phyloP scores from a whole-genome alignment of 1,284 basidiomycete genomes.

The Neolentinus lepideus region DNA sequence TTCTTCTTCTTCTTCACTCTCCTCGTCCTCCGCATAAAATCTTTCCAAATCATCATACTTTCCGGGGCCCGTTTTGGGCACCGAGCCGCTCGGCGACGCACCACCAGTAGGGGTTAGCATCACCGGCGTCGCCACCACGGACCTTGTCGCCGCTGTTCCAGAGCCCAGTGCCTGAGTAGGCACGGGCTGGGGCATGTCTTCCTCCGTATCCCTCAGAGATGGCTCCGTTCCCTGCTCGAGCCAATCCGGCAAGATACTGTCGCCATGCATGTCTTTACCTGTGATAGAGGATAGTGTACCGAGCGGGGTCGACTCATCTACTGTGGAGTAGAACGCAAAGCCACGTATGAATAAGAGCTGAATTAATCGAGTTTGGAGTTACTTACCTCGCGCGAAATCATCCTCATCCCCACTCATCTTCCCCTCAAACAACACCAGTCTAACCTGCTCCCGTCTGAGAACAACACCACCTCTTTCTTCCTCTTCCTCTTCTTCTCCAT shows the following conservation, averaged over 20 bases:
- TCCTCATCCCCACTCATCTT: conserved; percentile 26
- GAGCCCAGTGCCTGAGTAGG: conserved; percentile 16
- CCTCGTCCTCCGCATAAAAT: conserved; percentile 47
- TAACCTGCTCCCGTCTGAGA: conserved; percentile 75
- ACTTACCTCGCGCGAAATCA: not conserved
- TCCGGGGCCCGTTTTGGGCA: conserved; percentile 33
- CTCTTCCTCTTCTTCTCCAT: conserved; percentile 27
- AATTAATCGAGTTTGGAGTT: not conserved
- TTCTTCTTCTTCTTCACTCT: conserved; percentile 22
- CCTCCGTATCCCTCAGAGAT: conserved; percentile 36
- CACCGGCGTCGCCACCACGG: conserved; percentile 25
- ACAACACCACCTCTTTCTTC: conserved; percentile 64
- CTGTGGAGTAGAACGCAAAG: conserved; percentile 20
- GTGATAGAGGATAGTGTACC: conserved; percentile 55
- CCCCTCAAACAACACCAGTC: conserved; percentile 71
- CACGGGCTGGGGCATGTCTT: conserved; percentile 35
- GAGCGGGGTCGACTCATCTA: conserved; percentile 33
- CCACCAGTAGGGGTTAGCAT: conserved; percentile 44
- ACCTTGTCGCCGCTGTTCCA: not conserved
- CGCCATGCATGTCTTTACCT: conserved; percentile 36
- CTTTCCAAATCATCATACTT: conserved; percentile 48
- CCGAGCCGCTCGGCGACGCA: conserved; percentile 33
- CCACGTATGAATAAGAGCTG: not conserved
- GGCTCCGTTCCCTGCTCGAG: conserved; percentile 28
- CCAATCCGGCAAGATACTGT: conserved; percentile 28